Conservation (phyloP, 2,329 filamentous ascomycete species). For the Colletotrichum sp. region DNA sequence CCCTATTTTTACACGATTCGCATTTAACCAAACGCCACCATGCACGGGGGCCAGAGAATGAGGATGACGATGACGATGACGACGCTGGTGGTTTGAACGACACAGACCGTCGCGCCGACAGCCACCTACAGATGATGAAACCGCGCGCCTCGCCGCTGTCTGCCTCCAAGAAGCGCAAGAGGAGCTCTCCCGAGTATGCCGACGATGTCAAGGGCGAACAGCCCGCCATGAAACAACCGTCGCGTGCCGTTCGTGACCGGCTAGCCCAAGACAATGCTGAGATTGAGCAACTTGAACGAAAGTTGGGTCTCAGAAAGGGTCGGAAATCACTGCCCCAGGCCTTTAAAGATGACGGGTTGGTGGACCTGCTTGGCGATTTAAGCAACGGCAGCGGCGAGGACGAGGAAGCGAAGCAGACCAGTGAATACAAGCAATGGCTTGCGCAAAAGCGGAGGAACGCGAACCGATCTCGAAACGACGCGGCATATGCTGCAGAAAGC, state of each 20-base stretch:
- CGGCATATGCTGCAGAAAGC: background rate
- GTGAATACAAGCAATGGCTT: conserved; percentile 65
- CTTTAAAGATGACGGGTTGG: conserved; percentile 83
- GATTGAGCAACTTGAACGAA: conserved; percentile 86
- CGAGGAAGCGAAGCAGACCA: conserved; percentile 59
- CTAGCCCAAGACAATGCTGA: conserved; percentile 85
- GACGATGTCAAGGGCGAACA: conserved; percentile 25
- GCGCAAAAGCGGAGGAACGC: conserved; percentile 61
- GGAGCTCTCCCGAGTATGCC: conserved; percentile 18
- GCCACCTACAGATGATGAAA: background rate
- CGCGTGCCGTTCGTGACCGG: conserved; percentile 56
- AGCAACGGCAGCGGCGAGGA: conserved; percentile 39
- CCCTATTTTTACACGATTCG: conserved; percentile 16
- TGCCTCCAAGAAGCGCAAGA: conserved; percentile 13
- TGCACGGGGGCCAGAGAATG: conserved; percentile 23
- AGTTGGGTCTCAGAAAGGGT: conserved; percentile 78
- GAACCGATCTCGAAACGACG: background rate
- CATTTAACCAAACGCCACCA: conserved; percentile 27
- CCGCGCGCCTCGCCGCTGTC: background rate
- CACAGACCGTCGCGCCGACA: background rate
- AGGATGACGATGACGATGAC: conserved; percentile 24
- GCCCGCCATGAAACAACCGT: background rate
- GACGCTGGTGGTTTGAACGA: conserved; percentile 22
- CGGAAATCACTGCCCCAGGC: conserved; percentile 76
- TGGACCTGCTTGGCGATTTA: conserved; percentile 75